phyloP scores from a whole-genome alignment of 306 rosid species.

The Lupinus albus region DNA sequence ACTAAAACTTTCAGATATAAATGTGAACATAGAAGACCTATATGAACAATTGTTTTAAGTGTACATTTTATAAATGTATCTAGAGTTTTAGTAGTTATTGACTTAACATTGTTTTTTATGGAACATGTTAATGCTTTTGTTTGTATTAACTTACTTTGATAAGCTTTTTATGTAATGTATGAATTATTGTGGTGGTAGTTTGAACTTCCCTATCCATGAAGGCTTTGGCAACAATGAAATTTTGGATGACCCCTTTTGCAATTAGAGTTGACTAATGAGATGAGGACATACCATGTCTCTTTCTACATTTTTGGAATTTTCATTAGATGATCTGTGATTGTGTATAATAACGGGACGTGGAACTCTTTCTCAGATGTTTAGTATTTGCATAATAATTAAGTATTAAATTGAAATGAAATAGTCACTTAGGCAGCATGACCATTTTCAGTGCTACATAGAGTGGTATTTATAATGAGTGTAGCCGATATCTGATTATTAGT shows the following conservation, averaged over 20 bases:
- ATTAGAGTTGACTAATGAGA: no score
- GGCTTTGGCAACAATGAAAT: no score
- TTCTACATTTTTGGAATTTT: conserved; percentile 4
- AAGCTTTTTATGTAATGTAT: conserved; percentile 20
- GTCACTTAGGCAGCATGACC: background rate
- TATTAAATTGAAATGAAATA: background rate
- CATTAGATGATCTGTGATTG: conserved; percentile 1
- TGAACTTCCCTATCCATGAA: no score
- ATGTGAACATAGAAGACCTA: conserved; percentile 19
- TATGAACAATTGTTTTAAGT: conserved; percentile 14
- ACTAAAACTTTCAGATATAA: conserved; percentile 38
- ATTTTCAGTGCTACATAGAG: background rate
- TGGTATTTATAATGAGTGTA: background rate
- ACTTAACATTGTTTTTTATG: background rate
- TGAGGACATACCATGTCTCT: background rate
- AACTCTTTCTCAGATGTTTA: no score
- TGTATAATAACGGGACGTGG: conserved; percentile 12
- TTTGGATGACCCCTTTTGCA: no score
- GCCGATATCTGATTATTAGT: conserved; percentile 15
- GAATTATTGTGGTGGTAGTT: conserved; percentile 21
- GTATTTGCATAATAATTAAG: conserved; percentile 1
- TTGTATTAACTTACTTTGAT: conserved; percentile 23
- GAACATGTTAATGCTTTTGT: conserved; percentile 21
- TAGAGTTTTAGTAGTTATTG: conserved; percentile 23
- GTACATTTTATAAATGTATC: conserved; percentile 25